Evolutionary conservation across 768 basidiomycete species (phyloP).

Genomic region (Termitomyces sp.): DNA sequence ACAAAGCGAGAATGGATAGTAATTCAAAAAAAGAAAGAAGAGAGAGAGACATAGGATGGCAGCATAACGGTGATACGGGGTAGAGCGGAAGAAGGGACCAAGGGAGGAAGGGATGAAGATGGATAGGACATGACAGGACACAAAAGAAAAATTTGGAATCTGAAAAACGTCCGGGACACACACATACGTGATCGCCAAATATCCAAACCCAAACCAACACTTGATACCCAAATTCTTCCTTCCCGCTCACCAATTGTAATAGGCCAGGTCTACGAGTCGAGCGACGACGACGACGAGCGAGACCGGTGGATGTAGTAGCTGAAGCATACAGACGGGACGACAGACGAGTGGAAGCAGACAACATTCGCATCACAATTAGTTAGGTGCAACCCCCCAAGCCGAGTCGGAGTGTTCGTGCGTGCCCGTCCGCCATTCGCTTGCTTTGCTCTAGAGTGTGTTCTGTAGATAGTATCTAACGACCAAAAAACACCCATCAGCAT

Average conservation of each 20-base stretch:
- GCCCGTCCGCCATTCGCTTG: not conserved
- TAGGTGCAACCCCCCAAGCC: not conserved
- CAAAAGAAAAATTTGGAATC: not conserved
- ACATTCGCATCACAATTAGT: not conserved
- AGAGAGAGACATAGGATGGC: not conserved
- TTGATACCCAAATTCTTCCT: not conserved
- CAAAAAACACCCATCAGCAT: not conserved
- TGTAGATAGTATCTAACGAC: not conserved
- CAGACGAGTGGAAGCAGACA: not conserved
- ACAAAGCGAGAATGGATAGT: not conserved
- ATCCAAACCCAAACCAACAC: not conserved
- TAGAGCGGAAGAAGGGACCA: not conserved
- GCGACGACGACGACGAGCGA: not conserved
- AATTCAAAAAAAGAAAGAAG: not conserved
- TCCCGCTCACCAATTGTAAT: not conserved
- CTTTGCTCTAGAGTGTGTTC: slow-evolving; percentile 1
- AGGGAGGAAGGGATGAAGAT: not conserved
- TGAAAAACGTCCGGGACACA: not conserved
- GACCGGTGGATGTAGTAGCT: not conserved
- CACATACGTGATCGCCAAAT: not conserved
- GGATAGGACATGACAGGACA: not conserved
- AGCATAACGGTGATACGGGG: not conserved
- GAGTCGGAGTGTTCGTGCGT: not conserved
- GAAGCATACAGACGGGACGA: not conserved
- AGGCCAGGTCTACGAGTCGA: not conserved